phyloP scores from a whole-genome alignment of 1,284 basidiomycete species.

The Cutaneotrichosporon cavernicola region DNA sequence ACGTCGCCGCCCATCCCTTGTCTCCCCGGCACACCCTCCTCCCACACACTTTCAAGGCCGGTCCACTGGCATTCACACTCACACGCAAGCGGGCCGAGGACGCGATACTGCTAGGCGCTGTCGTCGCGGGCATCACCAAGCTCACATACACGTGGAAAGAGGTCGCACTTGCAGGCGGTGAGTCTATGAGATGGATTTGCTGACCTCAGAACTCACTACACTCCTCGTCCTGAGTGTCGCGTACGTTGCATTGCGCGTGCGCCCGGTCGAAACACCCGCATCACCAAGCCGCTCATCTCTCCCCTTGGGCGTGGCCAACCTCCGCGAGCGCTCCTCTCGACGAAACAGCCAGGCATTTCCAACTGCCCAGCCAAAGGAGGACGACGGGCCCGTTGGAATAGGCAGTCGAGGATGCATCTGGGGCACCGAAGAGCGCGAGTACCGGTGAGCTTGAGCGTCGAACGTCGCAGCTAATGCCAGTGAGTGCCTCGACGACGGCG shows the following conservation, averaged over 20 bases:
- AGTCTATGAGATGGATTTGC: conserved; percentile 1
- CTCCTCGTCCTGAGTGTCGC: conserved; percentile 18
- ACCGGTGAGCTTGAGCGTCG: conserved; percentile 35
- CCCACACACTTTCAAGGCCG: conserved; percentile 20
- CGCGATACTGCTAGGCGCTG: conserved; percentile 37
- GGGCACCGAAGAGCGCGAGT: conserved; percentile 52
- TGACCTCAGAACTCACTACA: conserved; percentile 20
- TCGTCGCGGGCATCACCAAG: conserved; percentile 35
- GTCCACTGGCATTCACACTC: conserved; percentile 24
- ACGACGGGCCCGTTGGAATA: conserved; percentile 27
- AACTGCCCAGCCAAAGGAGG: conserved; percentile 14
- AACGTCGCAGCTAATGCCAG: conserved; percentile 52
- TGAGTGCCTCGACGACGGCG: conserved; percentile 77
- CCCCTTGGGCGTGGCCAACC: not conserved
- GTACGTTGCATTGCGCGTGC: conserved; percentile 31
- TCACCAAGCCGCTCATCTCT: not conserved
- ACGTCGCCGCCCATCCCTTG: conserved; percentile 26
- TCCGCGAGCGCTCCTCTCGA: conserved; percentile 2
- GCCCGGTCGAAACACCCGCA: conserved; percentile 10
- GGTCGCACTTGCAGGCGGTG: conserved; percentile 47
- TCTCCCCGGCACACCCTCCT: conserved; percentile 30
- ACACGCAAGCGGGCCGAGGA: conserved; percentile 45
- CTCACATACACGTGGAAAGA: conserved; percentile 43
- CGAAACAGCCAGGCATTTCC: conserved; percentile 18
- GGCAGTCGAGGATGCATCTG: conserved; percentile 47